Conservation (phyloP, 2,329 filamentous ascomycete genomes). For the Pseudocercospora pini-densiflorae region DNA sequence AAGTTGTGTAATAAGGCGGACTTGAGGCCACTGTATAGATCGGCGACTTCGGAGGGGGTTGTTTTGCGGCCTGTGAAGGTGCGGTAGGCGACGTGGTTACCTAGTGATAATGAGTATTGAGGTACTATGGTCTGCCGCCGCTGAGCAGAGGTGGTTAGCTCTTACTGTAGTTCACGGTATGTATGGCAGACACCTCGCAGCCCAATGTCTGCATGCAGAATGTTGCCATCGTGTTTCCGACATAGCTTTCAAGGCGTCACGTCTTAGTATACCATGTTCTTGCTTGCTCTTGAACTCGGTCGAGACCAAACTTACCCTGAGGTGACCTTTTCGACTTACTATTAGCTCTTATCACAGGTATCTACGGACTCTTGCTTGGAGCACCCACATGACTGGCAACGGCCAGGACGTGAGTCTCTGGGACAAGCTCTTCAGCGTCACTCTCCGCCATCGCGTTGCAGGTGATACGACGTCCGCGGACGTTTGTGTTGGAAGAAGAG, state of each 20-base stretch:
- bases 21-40: constrained; percentile 82
- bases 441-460: constrained; percentile 20
- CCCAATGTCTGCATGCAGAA: constrained; percentile 93
- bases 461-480: background rate
- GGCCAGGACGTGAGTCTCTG: constrained; percentile 75
- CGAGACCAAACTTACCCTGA: constrained; percentile 65
- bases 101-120: constrained; percentile 50
- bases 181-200: constrained; percentile 90
- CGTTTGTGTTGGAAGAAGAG: background rate
- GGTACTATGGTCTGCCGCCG: background rate
- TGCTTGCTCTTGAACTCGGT: constrained; percentile 8
- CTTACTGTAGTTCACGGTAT: constrained; percentile 97
- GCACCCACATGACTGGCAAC: constrained; percentile 90
- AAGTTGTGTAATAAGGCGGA: constrained; percentile 86
- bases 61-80: constrained; percentile 86
- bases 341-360: constrained; percentile 28
- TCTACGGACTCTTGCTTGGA: constrained; percentile 25
- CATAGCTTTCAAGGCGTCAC: constrained; percentile 67
- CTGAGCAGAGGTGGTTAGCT: constrained; percentile 19
- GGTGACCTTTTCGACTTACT: constrained; percentile 60
- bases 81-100: constrained; percentile 92
- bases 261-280: constrained; percentile 22
- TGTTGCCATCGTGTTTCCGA: constrained; percentile 96
- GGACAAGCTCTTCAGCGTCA: constrained; percentile 43
- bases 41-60: constrained; percentile 78